A percentile compares a stretch with the other conserved stretches of the same genome.
Evolutionary conservation across 2,329 filamentous ascomycete species (phyloP).

Genomic region (Penicillium polonicum): DNA sequence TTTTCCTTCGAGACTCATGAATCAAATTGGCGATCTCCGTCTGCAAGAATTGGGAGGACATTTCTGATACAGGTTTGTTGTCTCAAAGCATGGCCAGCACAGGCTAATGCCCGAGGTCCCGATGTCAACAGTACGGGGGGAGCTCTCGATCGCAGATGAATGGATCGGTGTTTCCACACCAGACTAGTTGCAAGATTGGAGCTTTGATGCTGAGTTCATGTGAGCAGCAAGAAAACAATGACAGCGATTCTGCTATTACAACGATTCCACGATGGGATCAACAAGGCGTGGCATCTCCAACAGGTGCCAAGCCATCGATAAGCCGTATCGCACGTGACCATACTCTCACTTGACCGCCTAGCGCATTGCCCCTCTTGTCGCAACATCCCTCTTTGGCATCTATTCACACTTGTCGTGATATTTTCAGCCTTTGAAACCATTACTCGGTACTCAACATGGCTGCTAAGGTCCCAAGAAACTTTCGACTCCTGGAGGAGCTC

Average conservation of each 20-base stretch:
- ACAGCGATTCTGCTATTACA: constrained; percentile 3
- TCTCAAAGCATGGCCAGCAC: constrained; percentile 34
- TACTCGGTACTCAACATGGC: constrained; percentile 45
- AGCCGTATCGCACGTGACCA: constrained; percentile 26
- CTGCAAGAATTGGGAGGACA: constrained; percentile 88
- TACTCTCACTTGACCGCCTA: constrained; percentile 8
- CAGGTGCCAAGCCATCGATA: constrained; percentile 24
- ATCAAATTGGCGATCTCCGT: constrained; percentile 87
- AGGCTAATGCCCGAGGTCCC: constrained; percentile 11
- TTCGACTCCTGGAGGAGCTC: constrained; percentile 92
- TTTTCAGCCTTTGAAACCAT: neutral
- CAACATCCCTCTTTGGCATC: constrained; percentile 5
- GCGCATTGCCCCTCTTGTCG: constrained; percentile 23
- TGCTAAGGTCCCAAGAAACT: constrained; percentile 89
- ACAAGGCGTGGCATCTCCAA: constrained; percentile 27
- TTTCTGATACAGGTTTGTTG: constrained; percentile 47
- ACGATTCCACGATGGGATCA: constrained; percentile 17
- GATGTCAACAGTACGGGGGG: constrained; percentile 14
- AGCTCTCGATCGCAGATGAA: constrained; percentile 1
- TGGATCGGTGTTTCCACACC: neutral
- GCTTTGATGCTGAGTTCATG: neutral
- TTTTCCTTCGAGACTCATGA: constrained; percentile 93
- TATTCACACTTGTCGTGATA: neutral
- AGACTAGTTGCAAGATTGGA: neutral
- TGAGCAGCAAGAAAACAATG: neutral